Base-by-base conservation (phyloP, 371 early-diverging fungal genomes). In the Mucor piriformis region DNA sequence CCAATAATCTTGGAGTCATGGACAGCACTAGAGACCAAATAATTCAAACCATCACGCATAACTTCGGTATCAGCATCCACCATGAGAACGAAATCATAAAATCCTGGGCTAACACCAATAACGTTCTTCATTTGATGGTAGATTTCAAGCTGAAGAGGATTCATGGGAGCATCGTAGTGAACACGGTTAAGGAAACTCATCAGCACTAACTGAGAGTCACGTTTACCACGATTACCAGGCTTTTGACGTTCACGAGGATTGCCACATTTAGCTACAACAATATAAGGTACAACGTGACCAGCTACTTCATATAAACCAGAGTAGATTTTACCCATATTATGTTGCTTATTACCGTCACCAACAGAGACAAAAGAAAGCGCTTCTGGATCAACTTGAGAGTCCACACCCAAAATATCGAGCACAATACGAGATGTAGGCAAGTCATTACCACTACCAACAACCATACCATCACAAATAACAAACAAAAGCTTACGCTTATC, bases 131-230 rank as follows among this genome's bases (percentile, higher is more conserved):
- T 88, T 65, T 94, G 95, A 61, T 90, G 89, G 73, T 90, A 95
- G 50, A 96, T 86, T 64, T 94, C 95, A 43, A 90, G 83, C 74
- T 96, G 77, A 34, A 97, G 77, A 16, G 96, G 94, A 10, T 88
- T 85, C 92, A 97, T 92, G 48, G 94, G 89, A n/a, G 80, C 69
- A 72, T 94, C 90, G 68, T 92, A 95, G 69, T 97, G 94, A 20
- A 99, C 92, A 58, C 95, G 92, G 74, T 95, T 93, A 65, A 99
- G 87, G 88, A 97, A 99, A 50, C 90, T 83, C 99, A 99, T 98
- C 66, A 95, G 82, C 25, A 99, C 82, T 74, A 99, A 83, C 81
- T 99, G 99, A 48, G 97, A 95, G 76, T 99, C 99, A 58, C 99
- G 89, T 73, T 99, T 99, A 63, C 99, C 99, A 58, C 99, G 85